Percentiles rank a stretch among this genome's conserved stretches.
Evolutionary conservation across 2,329 filamentous ascomycete species (phyloP).

Genomic region (Cercospora zeae-maydis): DNA sequence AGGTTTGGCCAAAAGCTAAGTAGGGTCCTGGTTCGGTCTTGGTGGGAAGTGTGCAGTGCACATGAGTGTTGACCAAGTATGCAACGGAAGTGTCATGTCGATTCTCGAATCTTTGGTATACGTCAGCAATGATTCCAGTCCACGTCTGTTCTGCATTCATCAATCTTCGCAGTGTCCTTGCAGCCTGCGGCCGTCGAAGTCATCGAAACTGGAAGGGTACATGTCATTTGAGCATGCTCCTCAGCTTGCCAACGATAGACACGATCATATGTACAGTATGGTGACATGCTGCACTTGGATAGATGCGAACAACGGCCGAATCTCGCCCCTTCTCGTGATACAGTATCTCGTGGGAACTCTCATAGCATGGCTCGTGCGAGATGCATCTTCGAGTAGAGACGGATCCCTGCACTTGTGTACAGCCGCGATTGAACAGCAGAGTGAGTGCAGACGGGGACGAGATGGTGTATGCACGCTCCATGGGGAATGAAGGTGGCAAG

Average conservation of each 20-base stretch:
- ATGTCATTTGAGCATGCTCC: neutral
- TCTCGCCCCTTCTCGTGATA: neutral
- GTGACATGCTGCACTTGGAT: neutral
- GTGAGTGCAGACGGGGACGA: neutral
- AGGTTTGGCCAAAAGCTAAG: constrained; percentile 30
- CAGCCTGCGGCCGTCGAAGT: neutral
- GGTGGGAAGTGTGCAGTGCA: neutral
- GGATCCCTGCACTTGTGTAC: too few species aligned
- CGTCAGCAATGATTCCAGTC: too few species aligned
- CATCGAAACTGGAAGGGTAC: neutral
- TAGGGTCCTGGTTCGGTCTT: neutral
- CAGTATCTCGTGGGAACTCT: too few species aligned
- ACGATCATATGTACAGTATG: too few species aligned
- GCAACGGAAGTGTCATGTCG: neutral
- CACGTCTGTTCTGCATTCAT: neutral
- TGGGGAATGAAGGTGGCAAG: neutral
- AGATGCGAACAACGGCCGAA: neutral
- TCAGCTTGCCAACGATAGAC: too few species aligned
- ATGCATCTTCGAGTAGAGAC: too few species aligned
- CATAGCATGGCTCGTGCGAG: too few species aligned
- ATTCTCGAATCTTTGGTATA: too few species aligned
- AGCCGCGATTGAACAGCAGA: neutral
- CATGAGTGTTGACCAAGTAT: neutral
- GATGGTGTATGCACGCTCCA: neutral
- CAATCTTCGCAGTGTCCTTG: neutral